A percentile compares a stretch with the other conserved stretches of the same genome.
phyloP scores from a whole-genome alignment of 73 alveolate genomes.

The Paramecium caudatum region DNA sequence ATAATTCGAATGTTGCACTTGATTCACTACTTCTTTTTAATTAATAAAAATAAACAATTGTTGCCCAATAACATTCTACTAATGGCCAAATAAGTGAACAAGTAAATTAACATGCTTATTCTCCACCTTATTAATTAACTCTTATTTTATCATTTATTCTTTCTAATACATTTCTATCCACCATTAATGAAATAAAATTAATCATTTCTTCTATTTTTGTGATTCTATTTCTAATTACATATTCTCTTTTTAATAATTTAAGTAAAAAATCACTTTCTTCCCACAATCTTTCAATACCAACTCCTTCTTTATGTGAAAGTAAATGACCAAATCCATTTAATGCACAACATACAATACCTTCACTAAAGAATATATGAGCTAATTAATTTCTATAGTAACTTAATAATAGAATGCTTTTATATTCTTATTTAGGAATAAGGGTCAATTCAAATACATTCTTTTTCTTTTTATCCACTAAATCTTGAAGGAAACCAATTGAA shows the following conservation, averaged over 20 bases:
- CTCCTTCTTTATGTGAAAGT: constrained; percentile 83
- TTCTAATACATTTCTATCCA: constrained; percentile 78
- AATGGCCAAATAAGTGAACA: constrained; percentile 90
- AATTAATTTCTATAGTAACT: constrained; percentile 89
- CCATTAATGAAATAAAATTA: constrained; percentile 73
- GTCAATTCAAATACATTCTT: constrained; percentile 89
- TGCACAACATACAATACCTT: constrained; percentile 84
- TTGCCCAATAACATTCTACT: constrained; percentile 94
- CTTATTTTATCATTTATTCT: constrained; percentile 66
- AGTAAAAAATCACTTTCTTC: constrained; percentile 83
- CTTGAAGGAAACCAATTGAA: constrained; percentile 76
- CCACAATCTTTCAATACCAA: constrained; percentile 80
- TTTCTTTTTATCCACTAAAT: constrained; percentile 77
- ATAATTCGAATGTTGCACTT: constrained; percentile 41
- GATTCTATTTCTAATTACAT: constrained; percentile 79
- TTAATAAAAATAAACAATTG: constrained; percentile 80
- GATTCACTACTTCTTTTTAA: constrained; percentile 71
- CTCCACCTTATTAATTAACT: constrained; percentile 71
- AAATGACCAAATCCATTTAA: constrained; percentile 87
- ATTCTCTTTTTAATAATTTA: constrained; percentile 81
- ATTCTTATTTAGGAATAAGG: constrained; percentile 85
- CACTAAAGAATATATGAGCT: constrained; percentile 80
- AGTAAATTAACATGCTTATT: constrained; percentile 79
- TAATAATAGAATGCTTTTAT: constrained; percentile 88
- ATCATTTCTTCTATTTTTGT: constrained; percentile 67